Evolutionary conservation across 805 yeast genomes (phyloP).

Genomic region (Ogataea trehalophila): DNA sequence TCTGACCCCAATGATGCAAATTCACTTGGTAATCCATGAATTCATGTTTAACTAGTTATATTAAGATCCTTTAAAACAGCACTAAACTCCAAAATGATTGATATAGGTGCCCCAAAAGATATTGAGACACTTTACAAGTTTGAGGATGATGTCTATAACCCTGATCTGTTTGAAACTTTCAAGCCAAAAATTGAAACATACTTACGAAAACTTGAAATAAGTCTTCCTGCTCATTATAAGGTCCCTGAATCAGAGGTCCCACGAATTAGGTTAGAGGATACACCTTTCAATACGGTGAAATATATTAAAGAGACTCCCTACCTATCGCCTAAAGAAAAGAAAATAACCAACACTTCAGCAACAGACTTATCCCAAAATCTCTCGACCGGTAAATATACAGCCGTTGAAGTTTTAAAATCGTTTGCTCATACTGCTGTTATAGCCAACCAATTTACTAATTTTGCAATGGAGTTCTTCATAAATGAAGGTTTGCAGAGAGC

Average conservation of each 20-base stretch:
- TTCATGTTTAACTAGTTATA: too few relatives aligned
- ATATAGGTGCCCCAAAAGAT: slow-evolving; percentile 24
- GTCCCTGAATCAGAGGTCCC: slow-evolving; percentile 32
- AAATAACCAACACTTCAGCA: slow-evolving; percentile 42
- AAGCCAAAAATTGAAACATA: slow-evolving; percentile 43
- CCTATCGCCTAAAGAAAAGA: slow-evolving; percentile 32
- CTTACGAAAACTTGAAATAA: slow-evolving; percentile 25
- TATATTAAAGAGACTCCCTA: slow-evolving; percentile 31
- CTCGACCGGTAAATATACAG: slow-evolving; percentile 40
- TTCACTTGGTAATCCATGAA: too few relatives aligned
- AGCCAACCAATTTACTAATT: slow-evolving; percentile 57
- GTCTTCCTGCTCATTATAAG: slow-evolving; percentile 23
- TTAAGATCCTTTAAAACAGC: too few relatives aligned
- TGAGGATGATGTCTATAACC: slow-evolving; percentile 30
- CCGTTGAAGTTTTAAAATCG: slow-evolving; percentile 54
- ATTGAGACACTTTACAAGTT: slow-evolving; percentile 27
- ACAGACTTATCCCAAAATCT: slow-evolving; percentile 38
- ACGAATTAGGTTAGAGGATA: slow-evolving; percentile 26
- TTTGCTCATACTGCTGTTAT: slow-evolving; percentile 61
- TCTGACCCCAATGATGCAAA: too few relatives aligned
- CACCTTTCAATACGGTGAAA: slow-evolving; percentile 33
- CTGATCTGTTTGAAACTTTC: slow-evolving; percentile 39
- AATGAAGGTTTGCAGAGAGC: slow-evolving; percentile 59
- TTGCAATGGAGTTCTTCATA: slow-evolving; percentile 50
- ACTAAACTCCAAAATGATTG: slow-evolving; percentile 9